phyloP scores from a whole-genome alignment of 1,284 basidiomycete species.

The Fomitiporia mediterranea region DNA sequence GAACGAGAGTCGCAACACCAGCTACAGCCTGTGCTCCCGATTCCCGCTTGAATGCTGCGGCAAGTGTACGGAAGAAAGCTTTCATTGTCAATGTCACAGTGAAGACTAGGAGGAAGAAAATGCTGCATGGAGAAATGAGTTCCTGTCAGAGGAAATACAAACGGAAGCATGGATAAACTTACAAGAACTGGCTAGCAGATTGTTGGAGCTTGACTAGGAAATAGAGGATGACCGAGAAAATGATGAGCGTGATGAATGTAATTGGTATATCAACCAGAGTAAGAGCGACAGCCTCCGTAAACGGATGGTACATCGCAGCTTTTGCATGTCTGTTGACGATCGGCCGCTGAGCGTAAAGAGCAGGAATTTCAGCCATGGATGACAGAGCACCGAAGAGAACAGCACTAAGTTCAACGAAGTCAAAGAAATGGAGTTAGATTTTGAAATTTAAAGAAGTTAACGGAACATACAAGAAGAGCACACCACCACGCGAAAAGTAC shows the following conservation, averaged over 20 bases:
- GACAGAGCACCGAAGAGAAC: slow-evolving; percentile 50
- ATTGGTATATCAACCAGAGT: slow-evolving; percentile 71
- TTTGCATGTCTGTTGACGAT: slow-evolving; percentile 61
- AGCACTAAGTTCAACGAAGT: slow-evolving; percentile 31
- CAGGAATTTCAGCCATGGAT: slow-evolving; percentile 70
- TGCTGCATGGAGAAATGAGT: slow-evolving; percentile 26
- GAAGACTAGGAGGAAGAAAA: slow-evolving; percentile 44
- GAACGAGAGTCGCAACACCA: slow-evolving; percentile 42
- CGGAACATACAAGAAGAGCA: slow-evolving; percentile 58
- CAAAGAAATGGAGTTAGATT: background rate
- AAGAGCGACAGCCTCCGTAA: slow-evolving; percentile 61
- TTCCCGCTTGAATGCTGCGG: slow-evolving; percentile 40
- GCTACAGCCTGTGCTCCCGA: slow-evolving; percentile 45
- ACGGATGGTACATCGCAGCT: slow-evolving; percentile 62
- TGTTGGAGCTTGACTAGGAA: slow-evolving; percentile 58
- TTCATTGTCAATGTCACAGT: slow-evolving; percentile 45
- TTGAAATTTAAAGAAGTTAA: background rate
- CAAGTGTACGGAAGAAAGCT: slow-evolving; percentile 48
- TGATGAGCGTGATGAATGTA: slow-evolving; percentile 43
- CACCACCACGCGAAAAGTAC: slow-evolving; percentile 79
- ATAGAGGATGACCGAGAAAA: slow-evolving; percentile 58
- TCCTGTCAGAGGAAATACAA: no score
- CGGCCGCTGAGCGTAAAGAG: slow-evolving; percentile 66
- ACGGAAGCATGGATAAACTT: slow-evolving; percentile 22
- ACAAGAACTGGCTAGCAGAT: slow-evolving; percentile 57